Conservation (phyloP, 495 filamentous ascomycete genomes). For the Letharia lupina region DNA sequence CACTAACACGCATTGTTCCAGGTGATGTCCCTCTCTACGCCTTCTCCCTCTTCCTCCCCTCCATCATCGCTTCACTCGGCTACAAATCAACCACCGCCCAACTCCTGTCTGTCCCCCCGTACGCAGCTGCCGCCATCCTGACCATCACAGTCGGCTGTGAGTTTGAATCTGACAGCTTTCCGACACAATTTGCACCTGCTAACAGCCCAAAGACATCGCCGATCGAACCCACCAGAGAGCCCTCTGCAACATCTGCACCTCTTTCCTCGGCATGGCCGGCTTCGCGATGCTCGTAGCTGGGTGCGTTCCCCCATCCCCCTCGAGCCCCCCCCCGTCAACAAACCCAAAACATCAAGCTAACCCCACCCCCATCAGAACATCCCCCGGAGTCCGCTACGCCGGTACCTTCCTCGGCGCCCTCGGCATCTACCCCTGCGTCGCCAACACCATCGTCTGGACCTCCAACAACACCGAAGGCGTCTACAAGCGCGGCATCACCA, state of each 20-base stretch:
- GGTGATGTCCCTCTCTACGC: constrained; percentile 66
- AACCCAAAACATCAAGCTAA: neutral
- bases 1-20: neutral
- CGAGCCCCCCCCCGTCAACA: neutral
- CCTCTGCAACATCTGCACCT: constrained; percentile 68
- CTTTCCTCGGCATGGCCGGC: constrained; percentile 64
- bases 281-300: constrained; percentile 69
- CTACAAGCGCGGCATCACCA: constrained; percentile 80
- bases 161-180: neutral
- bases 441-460: constrained; percentile 88
- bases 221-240: constrained; percentile 73
- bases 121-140: constrained; percentile 69
- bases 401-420: constrained; percentile 79
- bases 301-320: neutral
- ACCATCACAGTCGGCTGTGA: constrained; percentile 66
- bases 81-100: constrained; percentile 65
- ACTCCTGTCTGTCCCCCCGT: constrained; percentile 79
- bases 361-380: constrained; percentile 19
- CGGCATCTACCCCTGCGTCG: constrained; percentile 84
- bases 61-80: constrained; percentile 65
- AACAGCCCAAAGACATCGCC: constrained; percentile 36
- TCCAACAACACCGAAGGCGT: constrained; percentile 88
- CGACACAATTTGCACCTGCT: neutral
- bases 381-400: constrained; percentile 63
- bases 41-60: constrained; percentile 84